Evolutionary conservation across 2,329 filamentous ascomycete genomes (phyloP).

Genomic region (Botrytis fragariae): DNA sequence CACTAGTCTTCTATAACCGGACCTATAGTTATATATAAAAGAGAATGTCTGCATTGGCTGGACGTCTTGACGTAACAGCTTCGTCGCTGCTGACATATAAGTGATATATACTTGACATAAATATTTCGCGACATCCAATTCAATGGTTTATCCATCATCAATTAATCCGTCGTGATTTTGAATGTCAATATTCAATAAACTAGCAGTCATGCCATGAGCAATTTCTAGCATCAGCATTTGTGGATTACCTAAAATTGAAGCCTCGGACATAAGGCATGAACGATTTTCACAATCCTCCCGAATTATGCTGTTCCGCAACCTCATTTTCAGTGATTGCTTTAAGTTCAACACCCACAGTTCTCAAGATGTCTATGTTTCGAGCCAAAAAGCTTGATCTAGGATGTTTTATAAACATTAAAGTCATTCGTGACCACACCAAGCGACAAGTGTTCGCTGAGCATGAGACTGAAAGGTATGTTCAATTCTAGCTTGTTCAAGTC

Average conservation of each 20-base stretch:
- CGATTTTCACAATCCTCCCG: background rate
- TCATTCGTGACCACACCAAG: slow-evolving; percentile 95
- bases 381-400: slow-evolving; percentile 87
- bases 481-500: background rate
- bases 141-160: background rate
- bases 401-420: slow-evolving; percentile 80
- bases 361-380: slow-evolving; percentile 78
- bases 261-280: background rate
- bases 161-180: background rate
- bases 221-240: background rate
- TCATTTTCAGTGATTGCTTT: background rate
- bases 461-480: slow-evolving; percentile 73
- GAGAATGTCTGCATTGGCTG: background rate
- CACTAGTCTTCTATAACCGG: background rate
- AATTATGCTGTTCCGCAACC: background rate
- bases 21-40: background rate
- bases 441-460: slow-evolving; percentile 84
- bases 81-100: background rate
- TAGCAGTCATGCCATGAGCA: background rate
- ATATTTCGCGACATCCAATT: background rate
- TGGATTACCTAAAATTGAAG: background rate
- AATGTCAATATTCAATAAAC: background rate
- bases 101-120: background rate
- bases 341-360: background rate
- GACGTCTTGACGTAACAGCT: background rate